A percentile compares a stretch with the other conserved stretches of the same genome.
Conservation (phyloP, 768 basidiomycete species). For the Austroboletus eburneus region DNA sequence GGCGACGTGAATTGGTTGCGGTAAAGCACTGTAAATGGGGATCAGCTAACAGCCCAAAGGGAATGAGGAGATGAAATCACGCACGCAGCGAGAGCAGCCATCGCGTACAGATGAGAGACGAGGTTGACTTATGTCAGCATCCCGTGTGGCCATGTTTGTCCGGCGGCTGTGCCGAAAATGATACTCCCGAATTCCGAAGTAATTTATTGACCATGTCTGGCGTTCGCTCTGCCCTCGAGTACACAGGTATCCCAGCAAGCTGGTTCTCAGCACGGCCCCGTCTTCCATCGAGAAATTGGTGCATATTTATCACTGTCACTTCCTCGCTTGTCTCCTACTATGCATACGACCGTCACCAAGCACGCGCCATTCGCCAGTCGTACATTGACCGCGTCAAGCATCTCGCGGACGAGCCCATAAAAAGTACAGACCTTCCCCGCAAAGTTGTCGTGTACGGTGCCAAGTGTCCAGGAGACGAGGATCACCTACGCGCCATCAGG, state of each 20-base stretch:
- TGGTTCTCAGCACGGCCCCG: conserved; percentile 84
- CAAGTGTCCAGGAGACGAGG: conserved; percentile 95
- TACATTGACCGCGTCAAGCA: conserved; percentile 80
- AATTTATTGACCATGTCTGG: conserved; percentile 42
- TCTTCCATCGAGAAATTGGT: conserved; percentile 90
- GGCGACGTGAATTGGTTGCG: conserved; percentile 56
- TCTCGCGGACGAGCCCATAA: conserved; percentile 65
- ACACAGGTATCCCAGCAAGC: conserved; percentile 65
- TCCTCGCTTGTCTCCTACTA: conserved; percentile 69
- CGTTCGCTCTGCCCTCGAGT: conserved; percentile 55
- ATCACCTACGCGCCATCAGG: conserved; percentile 74
- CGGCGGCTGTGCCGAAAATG: conserved; percentile 20
- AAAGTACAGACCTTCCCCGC: conserved; percentile 61
- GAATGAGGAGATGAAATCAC: conserved; percentile 27
- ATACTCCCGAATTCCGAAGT: conserved; percentile 21
- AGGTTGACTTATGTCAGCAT: conserved; percentile 21
- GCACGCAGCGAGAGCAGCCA: conserved; percentile 76
- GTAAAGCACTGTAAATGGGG: conserved; percentile 50
- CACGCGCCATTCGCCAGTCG: conserved; percentile 67
- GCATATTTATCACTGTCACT: conserved; percentile 82
- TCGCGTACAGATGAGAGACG: conserved; percentile 24
- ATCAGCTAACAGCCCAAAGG: conserved; percentile 4
- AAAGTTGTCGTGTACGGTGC: conserved; percentile 83
- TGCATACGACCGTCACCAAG: conserved; percentile 82
- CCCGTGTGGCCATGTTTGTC: conserved; percentile 21